Base-by-base conservation (phyloP, 371 early-diverging fungal species). In the Lichtheimia corymbifera region DNA sequence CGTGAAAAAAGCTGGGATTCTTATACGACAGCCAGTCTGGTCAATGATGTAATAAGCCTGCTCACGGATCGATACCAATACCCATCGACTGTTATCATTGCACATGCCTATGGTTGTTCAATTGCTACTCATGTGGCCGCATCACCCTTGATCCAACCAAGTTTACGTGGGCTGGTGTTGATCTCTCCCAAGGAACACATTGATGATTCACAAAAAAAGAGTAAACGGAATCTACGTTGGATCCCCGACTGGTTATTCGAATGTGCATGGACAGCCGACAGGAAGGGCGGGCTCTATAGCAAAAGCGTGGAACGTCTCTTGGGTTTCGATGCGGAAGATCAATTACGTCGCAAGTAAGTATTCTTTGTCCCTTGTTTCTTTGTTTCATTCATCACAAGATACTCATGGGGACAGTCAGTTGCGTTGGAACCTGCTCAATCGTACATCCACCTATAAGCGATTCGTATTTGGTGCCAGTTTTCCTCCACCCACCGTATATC, bases 71-170 rank as follows among this genome's bases (percentile, higher is more conserved):
- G 84, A 6, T 88, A 88, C 65, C 76, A 81, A 53, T 74, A 80
- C 53, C 79, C 86, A n/a, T 73, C 76, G 0, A 84, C 82, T 0
- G 85, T 86, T 17, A 80, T 89, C 43, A 76, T 90, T 47, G 83
- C 87, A 2, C 89, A 89, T 63, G 88, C 89, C 1, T 90, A 88
- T 68, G 91, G 91, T 0, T 90, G 91, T 50, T 73, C 80, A 6
- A 67, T 90, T 27, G 87, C 82, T 5, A 74, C 85, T 0, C 72
- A 72, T 58, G 80, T 86, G 12, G 84, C 84, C 22, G 70, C 80
- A 4, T 70, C 64, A 0, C 71, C 71, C 1, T 56, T 53, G 13
- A 58, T 82, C 2, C 64, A 70, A 43, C 15, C 70, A 6, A 67
- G 66, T 15, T 63, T 88, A 25, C 80, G 83, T 17, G 87, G 83